Evolutionary conservation across 139 green algal species (phyloP).

Genomic region (Chlorella vulgaris): DNA sequence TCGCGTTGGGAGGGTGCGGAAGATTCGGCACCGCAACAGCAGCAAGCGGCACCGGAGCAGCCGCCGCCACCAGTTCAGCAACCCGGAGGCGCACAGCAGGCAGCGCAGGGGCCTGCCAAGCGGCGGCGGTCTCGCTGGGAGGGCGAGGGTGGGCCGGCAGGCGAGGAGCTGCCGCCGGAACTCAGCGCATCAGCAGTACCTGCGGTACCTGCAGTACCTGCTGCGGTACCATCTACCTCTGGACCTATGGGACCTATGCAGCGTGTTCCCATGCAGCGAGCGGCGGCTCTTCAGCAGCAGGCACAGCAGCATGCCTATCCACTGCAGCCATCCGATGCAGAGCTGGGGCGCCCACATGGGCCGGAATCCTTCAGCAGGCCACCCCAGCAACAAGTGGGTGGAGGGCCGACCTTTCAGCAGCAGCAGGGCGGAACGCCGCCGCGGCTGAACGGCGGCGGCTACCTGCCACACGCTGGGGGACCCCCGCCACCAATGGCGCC

Average conservation of each 20-base stretch:
- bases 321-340: background rate
- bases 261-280: background rate
- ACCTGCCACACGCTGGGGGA: too few species aligned
- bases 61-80: background rate
- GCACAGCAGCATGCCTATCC: background rate
- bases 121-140: background rate
- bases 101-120: background rate
- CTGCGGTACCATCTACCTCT: background rate
- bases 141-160: background rate
- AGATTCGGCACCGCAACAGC: background rate
- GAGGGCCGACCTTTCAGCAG: too few species aligned
- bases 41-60: too few species aligned
- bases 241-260: background rate
- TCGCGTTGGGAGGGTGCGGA: conserved; percentile 6
- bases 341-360: background rate
- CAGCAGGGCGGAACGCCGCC: too few species aligned
- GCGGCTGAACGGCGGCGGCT: too few species aligned
- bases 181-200: background rate
- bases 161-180: background rate
- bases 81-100: background rate
- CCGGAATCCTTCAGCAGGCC: too few species aligned
- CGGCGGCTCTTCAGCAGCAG: background rate
- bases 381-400: too few species aligned
- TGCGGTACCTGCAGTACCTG: background rate
- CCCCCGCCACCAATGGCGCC: too few species aligned